A percentile compares a stretch with the other conserved stretches of the same genome.
These are phyloP conservation scores for Pleurotus ostreatus DNA, from an alignment of 768 basidiomycete genomes.

Conservation along the genomic window DNA sequence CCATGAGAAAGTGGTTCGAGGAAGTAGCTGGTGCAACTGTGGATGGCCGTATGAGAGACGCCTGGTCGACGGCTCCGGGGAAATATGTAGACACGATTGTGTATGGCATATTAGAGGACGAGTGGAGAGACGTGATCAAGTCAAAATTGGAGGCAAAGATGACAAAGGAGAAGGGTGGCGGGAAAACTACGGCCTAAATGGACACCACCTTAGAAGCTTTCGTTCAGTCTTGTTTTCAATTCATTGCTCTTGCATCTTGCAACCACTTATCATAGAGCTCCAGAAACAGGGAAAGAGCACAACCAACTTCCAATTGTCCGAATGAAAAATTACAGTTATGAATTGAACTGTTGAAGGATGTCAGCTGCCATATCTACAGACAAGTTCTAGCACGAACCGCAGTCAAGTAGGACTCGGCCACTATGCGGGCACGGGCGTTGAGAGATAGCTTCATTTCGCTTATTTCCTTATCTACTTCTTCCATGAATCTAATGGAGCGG, in stretches of 20 bases:
- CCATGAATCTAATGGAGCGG: slow-evolving; percentile 73
- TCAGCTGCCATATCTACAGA: neutral
- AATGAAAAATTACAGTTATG: slow-evolving; percentile 19
- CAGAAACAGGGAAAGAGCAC: too few relatives aligned
- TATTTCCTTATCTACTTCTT: slow-evolving; percentile 98
- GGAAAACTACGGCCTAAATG: too few relatives aligned
- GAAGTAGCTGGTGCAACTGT: slow-evolving; percentile 32
- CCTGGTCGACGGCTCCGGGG: slow-evolving; percentile 34
- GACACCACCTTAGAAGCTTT: too few relatives aligned
- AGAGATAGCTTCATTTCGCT: slow-evolving; percentile 98
- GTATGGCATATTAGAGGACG: slow-evolving; percentile 39
- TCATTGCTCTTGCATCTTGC: too few relatives aligned
- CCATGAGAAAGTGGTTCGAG: slow-evolving; percentile 45
- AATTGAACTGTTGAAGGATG: slow-evolving; percentile 30
- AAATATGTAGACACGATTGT: slow-evolving; percentile 32
- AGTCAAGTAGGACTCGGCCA: slow-evolving; percentile 92
- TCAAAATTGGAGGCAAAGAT: slow-evolving; percentile 25
- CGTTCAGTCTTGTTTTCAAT: too few relatives aligned
- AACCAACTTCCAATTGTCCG: neutral
- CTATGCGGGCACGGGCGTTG: slow-evolving; percentile 93
- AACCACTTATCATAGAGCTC: too few relatives aligned
- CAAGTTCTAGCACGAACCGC: slow-evolving; percentile 52
- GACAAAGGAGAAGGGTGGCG: too few relatives aligned
- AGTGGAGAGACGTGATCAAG: slow-evolving; percentile 35
- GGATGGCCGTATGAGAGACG: slow-evolving; percentile 34